These are phyloP conservation scores for Peltaster fructicola DNA, from an alignment of 2,329 filamentous ascomycete species.

Conservation along the genomic window DNA sequence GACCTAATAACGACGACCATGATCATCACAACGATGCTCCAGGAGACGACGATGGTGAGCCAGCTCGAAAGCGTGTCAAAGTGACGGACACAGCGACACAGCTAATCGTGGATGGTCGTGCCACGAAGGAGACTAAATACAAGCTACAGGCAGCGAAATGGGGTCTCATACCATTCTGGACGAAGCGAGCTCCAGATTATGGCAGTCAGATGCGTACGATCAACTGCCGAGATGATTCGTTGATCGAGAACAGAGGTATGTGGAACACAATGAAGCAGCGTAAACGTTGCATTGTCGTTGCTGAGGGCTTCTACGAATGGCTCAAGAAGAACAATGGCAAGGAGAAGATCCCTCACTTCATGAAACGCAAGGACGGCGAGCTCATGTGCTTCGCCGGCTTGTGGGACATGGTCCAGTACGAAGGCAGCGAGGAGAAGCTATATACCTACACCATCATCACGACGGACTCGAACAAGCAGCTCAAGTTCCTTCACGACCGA, in stretches of 20 bases:
- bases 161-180: constrained; percentile 90
- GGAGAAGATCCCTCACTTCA: constrained; percentile 70
- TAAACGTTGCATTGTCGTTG: constrained; percentile 75
- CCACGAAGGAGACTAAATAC: constrained; percentile 38
- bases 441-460: constrained; percentile 94
- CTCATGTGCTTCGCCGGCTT: constrained; percentile 81
- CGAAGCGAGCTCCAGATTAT: constrained; percentile 65
- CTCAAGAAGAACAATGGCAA: constrained; percentile 59
- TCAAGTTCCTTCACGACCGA: constrained; percentile 76
- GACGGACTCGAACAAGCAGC: constrained; percentile 64
- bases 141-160: constrained; percentile 90
- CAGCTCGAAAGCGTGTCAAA: constrained; percentile 11
- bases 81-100: constrained; percentile 6
- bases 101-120: constrained; percentile 7
- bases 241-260: constrained; percentile 60
- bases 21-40: constrained; percentile 11
- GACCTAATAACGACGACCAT: constrained; percentile 29
- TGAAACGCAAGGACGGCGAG: constrained; percentile 63
- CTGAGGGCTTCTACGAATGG: constrained; percentile 95
- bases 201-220: constrained; percentile 69
- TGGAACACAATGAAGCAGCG: constrained; percentile 82
- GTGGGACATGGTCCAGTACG: constrained; percentile 75
- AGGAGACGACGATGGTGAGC: constrained; percentile 10
- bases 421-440: constrained; percentile 50
- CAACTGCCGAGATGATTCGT: constrained; percentile 82